phyloP scores from a whole-genome alignment of 805 yeast species.

The Teunomyces stri region DNA sequence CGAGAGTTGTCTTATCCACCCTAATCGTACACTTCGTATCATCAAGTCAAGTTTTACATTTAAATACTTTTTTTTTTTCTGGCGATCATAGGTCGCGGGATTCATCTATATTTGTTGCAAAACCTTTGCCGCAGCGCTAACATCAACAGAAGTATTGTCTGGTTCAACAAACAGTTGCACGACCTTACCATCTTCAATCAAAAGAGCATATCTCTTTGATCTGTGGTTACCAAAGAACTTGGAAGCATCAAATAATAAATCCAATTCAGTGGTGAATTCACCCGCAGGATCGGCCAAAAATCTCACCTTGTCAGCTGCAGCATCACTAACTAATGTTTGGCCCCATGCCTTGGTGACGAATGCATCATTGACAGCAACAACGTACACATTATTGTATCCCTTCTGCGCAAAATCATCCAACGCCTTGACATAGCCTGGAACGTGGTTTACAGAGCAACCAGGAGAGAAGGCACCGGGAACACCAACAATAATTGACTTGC shows the following conservation, averaged over 20 bases:
- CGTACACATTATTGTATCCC: slow-evolving; percentile 62
- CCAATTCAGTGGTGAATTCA: slow-evolving; percentile 64
- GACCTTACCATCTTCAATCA: slow-evolving; percentile 75
- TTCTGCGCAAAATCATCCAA: slow-evolving; percentile 53
- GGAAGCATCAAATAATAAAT: slow-evolving; percentile 70
- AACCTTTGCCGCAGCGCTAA: slow-evolving; percentile 47
- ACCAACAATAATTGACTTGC: slow-evolving; percentile 38
- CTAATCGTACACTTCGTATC: slow-evolving; percentile 1
- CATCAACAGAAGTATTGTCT: slow-evolving; percentile 69
- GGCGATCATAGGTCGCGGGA: no score
- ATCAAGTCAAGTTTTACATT: neutral
- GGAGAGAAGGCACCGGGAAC: slow-evolving; percentile 74
- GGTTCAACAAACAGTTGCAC: slow-evolving; percentile 70
- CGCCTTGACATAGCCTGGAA: slow-evolving; percentile 67
- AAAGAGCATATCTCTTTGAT: slow-evolving; percentile 70
- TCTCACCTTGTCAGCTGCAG: slow-evolving; percentile 37
- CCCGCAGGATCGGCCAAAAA: slow-evolving; percentile 82
- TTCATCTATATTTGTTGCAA: slow-evolving; percentile 21
- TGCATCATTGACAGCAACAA: slow-evolving; percentile 82
- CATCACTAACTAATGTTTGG: slow-evolving; percentile 26
- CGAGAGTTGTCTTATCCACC: neutral
- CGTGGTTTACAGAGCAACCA: slow-evolving; percentile 68
- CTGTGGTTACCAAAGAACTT: slow-evolving; percentile 74
- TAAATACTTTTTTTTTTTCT: neutral
- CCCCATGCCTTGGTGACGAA: slow-evolving; percentile 86